Evolutionary conservation across 2,329 filamentous ascomycete genomes (phyloP).

Genomic region (Penicillium expansum): DNA sequence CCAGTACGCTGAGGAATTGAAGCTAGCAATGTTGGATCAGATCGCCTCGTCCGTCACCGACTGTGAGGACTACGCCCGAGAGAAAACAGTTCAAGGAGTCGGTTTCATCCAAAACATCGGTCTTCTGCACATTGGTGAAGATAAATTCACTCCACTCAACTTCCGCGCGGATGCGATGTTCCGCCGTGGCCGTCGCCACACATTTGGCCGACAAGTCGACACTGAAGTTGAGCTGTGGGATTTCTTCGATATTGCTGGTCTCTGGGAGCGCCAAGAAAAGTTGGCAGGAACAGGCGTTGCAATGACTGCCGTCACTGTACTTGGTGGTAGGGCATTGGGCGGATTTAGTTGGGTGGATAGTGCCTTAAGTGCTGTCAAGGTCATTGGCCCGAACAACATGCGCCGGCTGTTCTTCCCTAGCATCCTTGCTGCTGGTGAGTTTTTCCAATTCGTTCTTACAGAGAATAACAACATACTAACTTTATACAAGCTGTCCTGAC

Average conservation of each 20-base stretch:
- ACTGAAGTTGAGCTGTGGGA: slow-evolving; percentile 86
- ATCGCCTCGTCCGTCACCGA: slow-evolving; percentile 73
- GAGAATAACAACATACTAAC: slow-evolving; percentile 31
- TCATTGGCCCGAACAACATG: slow-evolving; percentile 78
- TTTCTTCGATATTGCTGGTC: slow-evolving; percentile 81
- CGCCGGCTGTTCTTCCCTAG: slow-evolving; percentile 78
- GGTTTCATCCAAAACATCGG: slow-evolving; percentile 85
- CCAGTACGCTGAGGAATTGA: slow-evolving; percentile 89
- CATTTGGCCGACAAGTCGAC: slow-evolving; percentile 78
- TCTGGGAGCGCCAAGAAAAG: slow-evolving; percentile 92
- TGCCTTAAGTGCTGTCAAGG: slow-evolving; percentile 72
- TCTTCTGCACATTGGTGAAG: slow-evolving; percentile 74
- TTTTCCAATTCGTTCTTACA: slow-evolving; percentile 2
- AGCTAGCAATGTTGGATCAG: slow-evolving; percentile 84
- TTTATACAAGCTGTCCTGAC: slow-evolving; percentile 64
- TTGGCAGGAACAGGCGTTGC: slow-evolving; percentile 92
- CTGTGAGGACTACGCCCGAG: slow-evolving; percentile 84
- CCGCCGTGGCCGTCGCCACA: slow-evolving; percentile 69
- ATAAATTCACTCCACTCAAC: slow-evolving; percentile 78
- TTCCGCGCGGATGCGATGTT: slow-evolving; percentile 97
- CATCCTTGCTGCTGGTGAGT: slow-evolving; percentile 73
- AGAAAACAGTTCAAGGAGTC: slow-evolving; percentile 74
- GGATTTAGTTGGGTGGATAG: slow-evolving; percentile 88
- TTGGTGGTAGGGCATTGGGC: slow-evolving; percentile 77
- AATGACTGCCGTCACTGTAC: slow-evolving; percentile 80